Evolutionary conservation across 495 filamentous ascomycete genomes (phyloP).

Genomic region (Talaromyces thailandensis): DNA sequence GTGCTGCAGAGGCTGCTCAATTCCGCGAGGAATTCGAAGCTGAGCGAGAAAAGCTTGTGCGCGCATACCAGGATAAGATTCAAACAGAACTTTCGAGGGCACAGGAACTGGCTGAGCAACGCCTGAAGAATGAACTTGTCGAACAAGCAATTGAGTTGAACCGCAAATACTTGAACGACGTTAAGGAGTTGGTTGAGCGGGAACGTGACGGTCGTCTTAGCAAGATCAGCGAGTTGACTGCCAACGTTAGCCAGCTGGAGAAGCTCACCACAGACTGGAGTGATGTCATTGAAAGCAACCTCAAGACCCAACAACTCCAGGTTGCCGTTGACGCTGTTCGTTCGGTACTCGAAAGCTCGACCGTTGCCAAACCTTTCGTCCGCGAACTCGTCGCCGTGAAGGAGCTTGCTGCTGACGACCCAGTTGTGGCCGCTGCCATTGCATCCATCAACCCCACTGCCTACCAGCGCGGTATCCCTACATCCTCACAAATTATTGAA

Average conservation of each 20-base stretch:
- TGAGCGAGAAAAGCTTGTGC: slow-evolving; percentile 68
- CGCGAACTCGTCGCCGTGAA: slow-evolving; percentile 88
- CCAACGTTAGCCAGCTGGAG: slow-evolving; percentile 70
- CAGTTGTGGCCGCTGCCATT: slow-evolving; percentile 83
- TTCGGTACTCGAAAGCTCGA: slow-evolving; percentile 62
- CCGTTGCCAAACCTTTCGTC: slow-evolving; percentile 74
- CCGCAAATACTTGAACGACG: slow-evolving; percentile 66
- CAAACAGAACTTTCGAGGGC: slow-evolving; percentile 64
- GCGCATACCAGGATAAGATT: slow-evolving; percentile 71
- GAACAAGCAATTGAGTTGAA: slow-evolving; percentile 87
- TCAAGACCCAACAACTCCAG: slow-evolving; percentile 89
- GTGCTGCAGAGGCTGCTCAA: slow-evolving; percentile 62
- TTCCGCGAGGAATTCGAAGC: slow-evolving; percentile 85
- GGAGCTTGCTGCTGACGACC: slow-evolving; percentile 73
- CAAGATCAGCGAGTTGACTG: slow-evolving; percentile 71
- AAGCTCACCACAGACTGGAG: slow-evolving; percentile 77
- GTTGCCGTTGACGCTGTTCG: slow-evolving; percentile 92
- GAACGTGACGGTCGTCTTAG: slow-evolving; percentile 83
- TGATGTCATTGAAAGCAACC: slow-evolving; percentile 75
- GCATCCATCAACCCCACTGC: slow-evolving; percentile 87
- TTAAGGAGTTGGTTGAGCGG: slow-evolving; percentile 74
- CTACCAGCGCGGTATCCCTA: slow-evolving; percentile 87
- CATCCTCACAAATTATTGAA: slow-evolving; percentile 75
- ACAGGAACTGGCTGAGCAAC: slow-evolving; percentile 67
- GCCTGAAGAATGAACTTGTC: slow-evolving; percentile 72